Conservation (phyloP, 2,329 filamentous ascomycete species). For the Talaromyces piceae region DNA sequence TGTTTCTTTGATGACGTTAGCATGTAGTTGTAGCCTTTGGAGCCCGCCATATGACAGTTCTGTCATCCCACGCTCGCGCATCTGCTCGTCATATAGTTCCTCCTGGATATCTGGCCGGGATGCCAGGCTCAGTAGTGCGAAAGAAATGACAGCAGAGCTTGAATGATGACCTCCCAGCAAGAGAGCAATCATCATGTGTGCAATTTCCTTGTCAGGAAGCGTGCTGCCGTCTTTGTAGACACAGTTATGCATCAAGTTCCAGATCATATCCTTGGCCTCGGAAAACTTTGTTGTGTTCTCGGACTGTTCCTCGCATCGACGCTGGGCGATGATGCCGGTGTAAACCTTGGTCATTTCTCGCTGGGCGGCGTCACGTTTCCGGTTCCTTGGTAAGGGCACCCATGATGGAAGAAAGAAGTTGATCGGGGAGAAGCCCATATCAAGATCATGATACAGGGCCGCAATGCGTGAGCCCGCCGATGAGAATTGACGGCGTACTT, state of each 20-base stretch:
- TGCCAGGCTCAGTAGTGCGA: constrained; percentile 77
- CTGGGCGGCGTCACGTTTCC: constrained; percentile 70
- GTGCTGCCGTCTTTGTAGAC: constrained; percentile 73
- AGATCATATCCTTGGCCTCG: constrained; percentile 71
- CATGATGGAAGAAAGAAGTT: constrained; percentile 83
- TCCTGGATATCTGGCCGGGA: constrained; percentile 71
- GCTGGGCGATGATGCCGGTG: constrained; percentile 70
- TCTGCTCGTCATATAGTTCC: constrained; percentile 77
- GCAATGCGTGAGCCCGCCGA: constrained; percentile 63
- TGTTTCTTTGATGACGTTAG: constrained; percentile 83
- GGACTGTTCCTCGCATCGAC: constrained; percentile 42
- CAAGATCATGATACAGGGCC: constrained; percentile 76
- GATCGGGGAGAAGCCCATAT: constrained; percentile 81
- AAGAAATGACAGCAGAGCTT: constrained; percentile 73
- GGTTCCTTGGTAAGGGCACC: constrained; percentile 83
- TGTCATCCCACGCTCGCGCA: constrained; percentile 62
- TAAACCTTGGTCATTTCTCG: constrained; percentile 74
- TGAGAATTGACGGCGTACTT: constrained; percentile 66
- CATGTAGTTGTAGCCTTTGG: constrained; percentile 70
- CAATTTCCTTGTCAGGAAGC: constrained; percentile 77
- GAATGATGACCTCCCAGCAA: constrained; percentile 91
- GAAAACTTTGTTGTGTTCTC: constrained; percentile 36
- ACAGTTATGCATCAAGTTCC: constrained; percentile 72
- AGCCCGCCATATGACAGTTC: constrained; percentile 73
- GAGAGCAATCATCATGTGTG: constrained; percentile 89